Evolutionary conservation across 495 filamentous ascomycete species (phyloP), one percentile per base, ranked within the genome.

Genomic region (Trichoderma virens): DNA sequence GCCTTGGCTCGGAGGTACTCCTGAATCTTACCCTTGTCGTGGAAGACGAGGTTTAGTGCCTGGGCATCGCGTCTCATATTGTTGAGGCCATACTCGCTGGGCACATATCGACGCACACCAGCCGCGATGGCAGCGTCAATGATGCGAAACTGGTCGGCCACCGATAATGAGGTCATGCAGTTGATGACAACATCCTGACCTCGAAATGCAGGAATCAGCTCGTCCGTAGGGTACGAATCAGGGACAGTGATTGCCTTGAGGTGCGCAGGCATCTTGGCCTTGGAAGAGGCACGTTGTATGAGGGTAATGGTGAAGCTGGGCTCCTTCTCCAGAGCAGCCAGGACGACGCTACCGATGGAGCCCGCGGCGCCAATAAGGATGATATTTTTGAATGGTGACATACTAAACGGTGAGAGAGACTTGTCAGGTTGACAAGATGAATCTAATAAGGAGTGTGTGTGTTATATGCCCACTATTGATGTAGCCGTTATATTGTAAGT

Each of bases 31-130:
- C 78, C 72, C 68, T 83, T 82, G 56, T 77, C 71, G 14, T 65
- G 66, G 66, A 77, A 80, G 18, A 81, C 66, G 8, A 70, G 66
- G 64, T 64, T 69, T 16, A 78, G 70, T 11, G 74, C 69, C n/a
- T 74, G 67, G 2, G 71, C 69, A n/a, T 74, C 65, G 1, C 73
- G 68, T 31, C 76, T 73, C 54, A 82, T 78, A 60, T 83, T 77
- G 76, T 90, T 89, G 76, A 88, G 90, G 56, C 88, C 88, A 66
- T 87, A 91, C 72, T 90, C 88, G 70, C 83, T 87, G 73, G 82
- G 81, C 16, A 84, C 61, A 64, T 78, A 81, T 32, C 81, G 79
- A 56, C 71, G 65, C 23, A 84, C 79, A 7, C 75, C 72, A 2
- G 80, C 79, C 4, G 73, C 70, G n/a, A 77, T 74, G 28, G 81